A percentile compares a stretch with the other conserved stretches of the same genome.
Conservation (phyloP, 371 early-diverging fungal species). For the Haplosporangium sp. region DNA sequence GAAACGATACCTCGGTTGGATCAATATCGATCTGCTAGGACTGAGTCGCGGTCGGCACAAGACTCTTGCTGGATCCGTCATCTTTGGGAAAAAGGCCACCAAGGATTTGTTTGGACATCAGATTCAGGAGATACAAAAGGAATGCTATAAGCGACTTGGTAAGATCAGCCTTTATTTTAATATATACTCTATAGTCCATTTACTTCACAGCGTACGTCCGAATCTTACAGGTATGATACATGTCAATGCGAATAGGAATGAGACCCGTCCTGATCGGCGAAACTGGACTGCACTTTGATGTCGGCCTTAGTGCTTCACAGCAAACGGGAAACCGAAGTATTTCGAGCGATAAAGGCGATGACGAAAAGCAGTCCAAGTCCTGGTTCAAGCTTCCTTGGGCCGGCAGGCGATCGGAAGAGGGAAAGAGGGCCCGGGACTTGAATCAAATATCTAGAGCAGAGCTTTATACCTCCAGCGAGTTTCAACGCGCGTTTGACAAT, state of each 20-base stretch:
- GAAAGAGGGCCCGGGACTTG: too few species aligned
- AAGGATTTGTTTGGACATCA: constrained; percentile 69
- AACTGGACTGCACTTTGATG: constrained; percentile 79
- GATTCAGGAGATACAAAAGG: constrained; percentile 62
- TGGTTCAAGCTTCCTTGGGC: neutral
- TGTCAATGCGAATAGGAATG: constrained; percentile 13
- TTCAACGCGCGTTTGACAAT: constrained; percentile 67
- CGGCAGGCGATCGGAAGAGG: constrained; percentile 11
- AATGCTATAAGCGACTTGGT: constrained; percentile 63
- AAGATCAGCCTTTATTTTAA: neutral
- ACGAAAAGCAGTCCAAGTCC: neutral
- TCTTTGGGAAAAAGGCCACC: constrained; percentile 67
- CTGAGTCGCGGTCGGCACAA: constrained; percentile 69
- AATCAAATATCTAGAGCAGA: neutral
- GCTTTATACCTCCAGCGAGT: constrained; percentile 41
- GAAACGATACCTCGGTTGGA: constrained; percentile 68
- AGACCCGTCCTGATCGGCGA: constrained; percentile 76
- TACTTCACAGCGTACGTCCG: too few species aligned
- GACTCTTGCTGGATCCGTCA: constrained; percentile 63
- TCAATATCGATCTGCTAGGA: constrained; percentile 73
- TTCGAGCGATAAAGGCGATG: neutral
- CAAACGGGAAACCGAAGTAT: constrained; percentile 25
- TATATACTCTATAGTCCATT: too few species aligned
- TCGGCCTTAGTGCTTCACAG: constrained; percentile 58
- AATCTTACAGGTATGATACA: too few species aligned